A percentile compares a stretch with the other conserved stretches of the same genome.
These are phyloP conservation scores for Syzygium aqueum DNA, from an alignment of 345 rosid genomes.

Conservation along the genomic window DNA sequence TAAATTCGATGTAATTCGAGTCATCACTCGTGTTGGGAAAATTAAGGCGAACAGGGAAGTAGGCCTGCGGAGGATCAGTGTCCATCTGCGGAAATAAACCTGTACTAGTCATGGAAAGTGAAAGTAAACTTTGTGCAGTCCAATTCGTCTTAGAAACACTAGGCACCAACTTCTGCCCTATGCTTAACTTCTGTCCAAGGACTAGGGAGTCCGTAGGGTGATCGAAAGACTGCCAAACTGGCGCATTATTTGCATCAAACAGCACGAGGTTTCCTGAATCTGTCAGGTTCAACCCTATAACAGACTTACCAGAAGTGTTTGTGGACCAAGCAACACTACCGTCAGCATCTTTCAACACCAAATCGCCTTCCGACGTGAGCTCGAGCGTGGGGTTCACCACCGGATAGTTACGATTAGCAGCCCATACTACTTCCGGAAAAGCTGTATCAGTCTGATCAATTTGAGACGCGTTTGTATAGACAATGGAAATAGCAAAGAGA, in stretches of 20 bases:
- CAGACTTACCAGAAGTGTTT: constrained; percentile 2
- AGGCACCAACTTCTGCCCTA: too few relatives aligned
- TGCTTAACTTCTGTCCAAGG: too few relatives aligned
- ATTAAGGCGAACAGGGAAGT: too few relatives aligned
- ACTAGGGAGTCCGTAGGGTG: too few relatives aligned
- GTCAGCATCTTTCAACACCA: constrained; percentile 4
- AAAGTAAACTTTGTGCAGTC: too few relatives aligned
- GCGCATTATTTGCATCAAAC: not conserved
- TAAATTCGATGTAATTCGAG: too few relatives aligned
- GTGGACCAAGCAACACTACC: constrained; percentile 13
- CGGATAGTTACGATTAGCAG: constrained; percentile 12
- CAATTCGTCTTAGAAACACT: too few relatives aligned
- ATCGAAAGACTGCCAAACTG: not conserved
- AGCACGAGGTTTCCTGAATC: constrained; percentile 9
- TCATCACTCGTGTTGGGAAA: too few relatives aligned
- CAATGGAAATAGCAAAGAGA: not conserved
- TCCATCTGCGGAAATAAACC: too few relatives aligned
- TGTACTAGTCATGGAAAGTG: too few relatives aligned
- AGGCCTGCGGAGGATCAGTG: too few relatives aligned
- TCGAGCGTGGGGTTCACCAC: constrained; percentile 3
- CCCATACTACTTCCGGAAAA: constrained; percentile 13
- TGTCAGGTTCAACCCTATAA: constrained; percentile 3
- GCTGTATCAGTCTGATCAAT: not conserved
- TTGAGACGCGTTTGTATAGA: not conserved
- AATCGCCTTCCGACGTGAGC: constrained; percentile 4